Conservation (phyloP, 78 protist genomes). For the Polysphondylium violaceum region DNA sequence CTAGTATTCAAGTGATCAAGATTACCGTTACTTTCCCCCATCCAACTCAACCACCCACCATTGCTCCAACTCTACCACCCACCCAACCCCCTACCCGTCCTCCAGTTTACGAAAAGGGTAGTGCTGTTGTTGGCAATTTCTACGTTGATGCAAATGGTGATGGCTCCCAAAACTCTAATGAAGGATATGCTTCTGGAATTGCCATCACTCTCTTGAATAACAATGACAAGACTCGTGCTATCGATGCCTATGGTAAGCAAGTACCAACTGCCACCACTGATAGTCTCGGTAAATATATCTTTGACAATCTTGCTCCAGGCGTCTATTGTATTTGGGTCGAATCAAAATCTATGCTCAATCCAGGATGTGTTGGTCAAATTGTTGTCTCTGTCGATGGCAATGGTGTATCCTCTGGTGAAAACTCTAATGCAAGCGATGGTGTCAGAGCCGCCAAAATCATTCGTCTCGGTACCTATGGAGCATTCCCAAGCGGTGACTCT, state of each 20-base stretch:
- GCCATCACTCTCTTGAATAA: not conserved
- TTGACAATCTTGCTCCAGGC: slow-evolving; percentile 14
- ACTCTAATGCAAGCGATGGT: not conserved
- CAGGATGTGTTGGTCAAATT: slow-evolving; percentile 10
- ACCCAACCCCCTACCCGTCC: slow-evolving; percentile 42
- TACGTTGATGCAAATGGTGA: not conserved
- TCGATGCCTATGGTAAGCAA: not conserved
- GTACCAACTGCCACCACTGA: not conserved
- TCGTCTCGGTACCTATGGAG: not conserved
- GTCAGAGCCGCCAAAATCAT: not conserved
- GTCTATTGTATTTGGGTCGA: slow-evolving; percentile 3
- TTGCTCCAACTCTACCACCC: not conserved
- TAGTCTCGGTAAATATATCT: not conserved
- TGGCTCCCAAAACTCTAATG: not conserved
- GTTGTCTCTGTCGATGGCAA: not conserved
- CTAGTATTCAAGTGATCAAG: not conserved
- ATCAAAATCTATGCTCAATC: not conserved
- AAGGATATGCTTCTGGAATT: not conserved
- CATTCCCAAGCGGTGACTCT: not conserved
- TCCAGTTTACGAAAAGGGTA: not conserved
- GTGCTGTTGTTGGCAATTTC: not conserved
- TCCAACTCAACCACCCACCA: not conserved
- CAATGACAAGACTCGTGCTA: slow-evolving; percentile 1
- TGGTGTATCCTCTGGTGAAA: no score
- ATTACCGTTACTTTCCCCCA: not conserved